Evolutionary conservation across 306 rosid species (phyloP), one percentile per base, ranked within the genome.

Genomic region (Cercis canadensis): DNA sequence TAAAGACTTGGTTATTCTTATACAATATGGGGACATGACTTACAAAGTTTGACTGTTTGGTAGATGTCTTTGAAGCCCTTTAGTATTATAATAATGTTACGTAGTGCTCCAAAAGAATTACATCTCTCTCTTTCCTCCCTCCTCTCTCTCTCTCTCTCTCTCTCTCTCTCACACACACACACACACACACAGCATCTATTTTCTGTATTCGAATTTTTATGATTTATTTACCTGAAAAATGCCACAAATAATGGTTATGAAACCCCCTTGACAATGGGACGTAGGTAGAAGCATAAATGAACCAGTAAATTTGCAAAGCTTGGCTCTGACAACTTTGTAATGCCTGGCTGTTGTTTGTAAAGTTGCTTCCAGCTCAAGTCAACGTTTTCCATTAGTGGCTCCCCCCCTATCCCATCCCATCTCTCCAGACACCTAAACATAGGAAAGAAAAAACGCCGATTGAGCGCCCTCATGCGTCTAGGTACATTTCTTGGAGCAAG

Each of bases 401-500:
- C 13, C 16, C 13, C n/a, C 32, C 43, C 46, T 16, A 15, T 39
- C 32, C 43, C 52, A 18, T 24, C 0, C 34, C 36, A 62, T 68
- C 62, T 54, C 12, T 53, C 29, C 29, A 24, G 3, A 24, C 3
- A 24, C 29, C 29, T 24, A 24, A 3, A 24, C 1, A 3, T 24
- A 24, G 29, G 3, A 24, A 24, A 24, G 29, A 24, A 24, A 24
- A 24, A 24, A 24, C 29, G 29, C 29, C 3, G 29, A 24, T 24
- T 24, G 1, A 24, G 29, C 29, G 29, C 45, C 51, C 61, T 51
- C 47, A 13, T 70, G 13, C 68, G 4, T 46, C 6, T 63, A 16
- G 33, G 31, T 60, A 11, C 49, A 49, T 69, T 70, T 49, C 64
- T 16, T 64, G 53, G 65, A 56, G 69, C 69, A 47, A 56, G 57